Base-by-base conservation (phyloP, 2,329 filamentous ascomycete genomes). In the Podosphaera xanthii region DNA sequence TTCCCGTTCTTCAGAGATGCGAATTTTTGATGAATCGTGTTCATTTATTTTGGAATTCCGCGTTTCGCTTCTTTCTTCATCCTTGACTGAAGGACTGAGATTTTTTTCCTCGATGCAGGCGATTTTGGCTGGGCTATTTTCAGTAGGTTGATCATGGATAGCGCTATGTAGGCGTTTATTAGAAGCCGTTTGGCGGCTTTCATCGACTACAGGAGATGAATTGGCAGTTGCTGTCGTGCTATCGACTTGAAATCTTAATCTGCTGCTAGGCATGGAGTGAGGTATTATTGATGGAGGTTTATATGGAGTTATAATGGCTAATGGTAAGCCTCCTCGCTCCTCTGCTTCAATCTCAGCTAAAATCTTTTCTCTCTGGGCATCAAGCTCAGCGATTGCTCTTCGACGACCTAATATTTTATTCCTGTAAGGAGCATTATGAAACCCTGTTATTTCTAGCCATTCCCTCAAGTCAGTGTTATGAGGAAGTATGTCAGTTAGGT, bases 391-490 rank as follows among this genome's bases (percentile, higher is more conserved):
- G 60, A 70, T 63, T 40, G 62, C 60, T 52, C 67, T 63, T 50
- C 64, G 64, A 46, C 63, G 62, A 55, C 61, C 62, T 33, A 70
- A 58, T 42, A 65, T 66, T 60, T 67, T 69, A 48, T 62, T 62
- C 62, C 70, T 67, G 55, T 70, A 70, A n/a, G 60, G 59, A 46
- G 59, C 59, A 63, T 71, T 67, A 61, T 70, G 65, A 60, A 66
- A 72, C 2, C 67, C 66, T 34, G 70, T 71, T 31, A 69, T 63
- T 10, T 68, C 64, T 46, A 72, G 60, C 69, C 70, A 72, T 59
- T 70, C 67, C 62, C 64, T 66, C 38, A 72, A 59, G 58, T 71
- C 67, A 42, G 65, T 59, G 49, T 70, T 63, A 58, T 63, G 58
- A 40, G 62, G 60, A 40, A 70, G 58, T 14, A 68, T 4, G 38